Percentiles rank a stretch among this genome's conserved stretches.
phyloP scores from a whole-genome alignment of 129 eudicot species.

The Arctium minus region DNA sequence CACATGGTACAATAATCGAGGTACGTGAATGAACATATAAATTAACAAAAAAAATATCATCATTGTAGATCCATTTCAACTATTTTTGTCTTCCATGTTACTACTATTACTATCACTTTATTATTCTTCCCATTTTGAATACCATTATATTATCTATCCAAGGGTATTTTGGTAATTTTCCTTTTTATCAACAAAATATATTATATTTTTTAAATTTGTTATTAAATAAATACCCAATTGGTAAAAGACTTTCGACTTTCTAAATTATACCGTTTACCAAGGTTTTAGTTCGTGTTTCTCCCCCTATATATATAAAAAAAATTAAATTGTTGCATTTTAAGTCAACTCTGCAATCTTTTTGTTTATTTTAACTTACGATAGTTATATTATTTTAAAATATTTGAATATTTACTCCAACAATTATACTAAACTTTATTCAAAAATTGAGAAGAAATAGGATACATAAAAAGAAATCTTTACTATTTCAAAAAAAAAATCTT shows the following conservation, averaged over 20 bases:
- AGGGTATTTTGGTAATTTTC: not conserved
- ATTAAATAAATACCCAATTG: not conserved
- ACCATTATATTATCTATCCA: not conserved
- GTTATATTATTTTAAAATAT: no score
- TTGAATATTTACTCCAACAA: no score
- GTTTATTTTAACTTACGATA: no score
- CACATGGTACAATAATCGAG: constrained; percentile 42
- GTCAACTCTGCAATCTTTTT: not conserved
- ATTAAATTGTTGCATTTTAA: not conserved
- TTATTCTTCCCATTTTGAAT: not conserved
- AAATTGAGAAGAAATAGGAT: no score
- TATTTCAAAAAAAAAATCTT: no score
- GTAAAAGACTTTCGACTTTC: not conserved
- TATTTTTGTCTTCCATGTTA: constrained; percentile 38
- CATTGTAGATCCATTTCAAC: constrained; percentile 17
- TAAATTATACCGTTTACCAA: not conserved
- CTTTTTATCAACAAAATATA: not conserved
- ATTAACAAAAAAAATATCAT: not conserved
- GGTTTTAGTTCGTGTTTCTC: not conserved
- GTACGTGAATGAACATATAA: constrained; percentile 20
- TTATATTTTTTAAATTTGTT: not conserved
- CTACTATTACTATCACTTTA: constrained; percentile 15
- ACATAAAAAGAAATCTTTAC: no score
- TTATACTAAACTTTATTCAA: no score
- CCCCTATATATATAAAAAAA: not conserved